Percentiles rank a stretch among this genome's conserved stretches.
Conservation (phyloP, 768 basidiomycete species). For the Flagelloscypha sp. region DNA sequence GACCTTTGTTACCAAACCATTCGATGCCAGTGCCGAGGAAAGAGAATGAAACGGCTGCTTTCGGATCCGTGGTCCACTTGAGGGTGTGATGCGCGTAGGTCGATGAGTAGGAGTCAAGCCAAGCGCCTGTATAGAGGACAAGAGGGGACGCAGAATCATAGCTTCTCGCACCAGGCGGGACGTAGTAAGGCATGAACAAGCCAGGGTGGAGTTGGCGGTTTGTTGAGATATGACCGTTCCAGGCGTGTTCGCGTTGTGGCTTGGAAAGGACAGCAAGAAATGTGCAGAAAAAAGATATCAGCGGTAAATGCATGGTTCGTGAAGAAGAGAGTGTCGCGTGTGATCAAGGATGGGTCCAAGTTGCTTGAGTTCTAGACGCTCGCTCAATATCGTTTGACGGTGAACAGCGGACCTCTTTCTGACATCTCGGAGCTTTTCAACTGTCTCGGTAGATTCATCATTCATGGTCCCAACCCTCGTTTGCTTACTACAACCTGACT, state of each 20-base stretch:
- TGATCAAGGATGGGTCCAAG: no score
- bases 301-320: no score
- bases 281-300: background rate
- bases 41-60: conserved; percentile 45
- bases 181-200: conserved; percentile 66
- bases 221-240: conserved; percentile 61
- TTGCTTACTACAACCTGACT: no score
- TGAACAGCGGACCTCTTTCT: no score
- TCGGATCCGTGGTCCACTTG: conserved; percentile 38
- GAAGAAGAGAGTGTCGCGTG: no score
- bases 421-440: no score
- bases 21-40: conserved; percentile 74
- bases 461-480: no score
- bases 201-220: no score
- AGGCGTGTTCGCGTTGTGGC: conserved; percentile 42
- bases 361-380: no score
- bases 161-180: conserved; percentile 62
- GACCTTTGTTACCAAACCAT: conserved; percentile 62
- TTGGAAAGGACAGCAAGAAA: conserved; percentile 1
- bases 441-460: no score
- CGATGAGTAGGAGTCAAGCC: conserved; percentile 46
- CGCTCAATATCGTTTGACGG: no score
- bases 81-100: conserved; percentile 43
- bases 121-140: conserved; percentile 53
- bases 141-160: conserved; percentile 65